These are phyloP conservation scores for Cryptosporidium meleagridis DNA, from an alignment of 169 alveolate genomes.

Conservation along the genomic window DNA sequence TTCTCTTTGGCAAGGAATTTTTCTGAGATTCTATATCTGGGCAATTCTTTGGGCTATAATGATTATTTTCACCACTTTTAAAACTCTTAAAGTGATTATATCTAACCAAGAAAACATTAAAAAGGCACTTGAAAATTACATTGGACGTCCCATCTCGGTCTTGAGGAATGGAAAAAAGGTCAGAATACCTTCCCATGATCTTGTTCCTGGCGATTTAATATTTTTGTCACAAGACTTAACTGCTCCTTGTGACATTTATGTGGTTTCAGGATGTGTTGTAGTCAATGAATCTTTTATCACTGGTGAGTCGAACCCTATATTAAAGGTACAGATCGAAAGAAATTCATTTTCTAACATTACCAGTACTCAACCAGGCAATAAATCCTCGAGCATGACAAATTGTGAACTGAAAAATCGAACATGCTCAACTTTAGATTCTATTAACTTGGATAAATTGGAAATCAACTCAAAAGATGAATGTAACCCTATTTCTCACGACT, in stretches of 20 bases:
- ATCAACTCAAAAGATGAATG: neutral
- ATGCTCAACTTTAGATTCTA: slow-evolving; percentile 37
- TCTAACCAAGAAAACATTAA: slow-evolving; percentile 31
- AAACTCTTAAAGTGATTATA: slow-evolving; percentile 30
- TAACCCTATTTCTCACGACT: neutral
- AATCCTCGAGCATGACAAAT: neutral
- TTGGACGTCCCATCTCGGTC: slow-evolving; percentile 35
- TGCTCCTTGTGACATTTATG: slow-evolving; percentile 65
- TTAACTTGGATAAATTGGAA: neutral
- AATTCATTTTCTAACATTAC: neutral
- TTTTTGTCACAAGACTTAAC: slow-evolving; percentile 25
- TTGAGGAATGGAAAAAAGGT: slow-evolving; percentile 27
- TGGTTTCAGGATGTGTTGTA: slow-evolving; percentile 42
- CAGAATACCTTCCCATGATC: slow-evolving; percentile 44
- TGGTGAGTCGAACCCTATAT: slow-evolving; percentile 58
- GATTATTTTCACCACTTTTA: slow-evolving; percentile 15
- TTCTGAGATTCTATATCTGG: slow-evolving; percentile 63
- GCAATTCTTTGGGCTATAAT: slow-evolving; percentile 25
- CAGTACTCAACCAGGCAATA: neutral
- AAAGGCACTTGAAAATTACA: slow-evolving; percentile 42
- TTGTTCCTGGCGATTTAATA: slow-evolving; percentile 65
- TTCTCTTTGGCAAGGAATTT: slow-evolving; percentile 58
- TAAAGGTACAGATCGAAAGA: slow-evolving; percentile 18
- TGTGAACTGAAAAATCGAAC: neutral
- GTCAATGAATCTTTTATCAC: slow-evolving; percentile 64